Conservation (phyloP, 306 rosid genomes). For the Oxytropis ochrocephala region DNA sequence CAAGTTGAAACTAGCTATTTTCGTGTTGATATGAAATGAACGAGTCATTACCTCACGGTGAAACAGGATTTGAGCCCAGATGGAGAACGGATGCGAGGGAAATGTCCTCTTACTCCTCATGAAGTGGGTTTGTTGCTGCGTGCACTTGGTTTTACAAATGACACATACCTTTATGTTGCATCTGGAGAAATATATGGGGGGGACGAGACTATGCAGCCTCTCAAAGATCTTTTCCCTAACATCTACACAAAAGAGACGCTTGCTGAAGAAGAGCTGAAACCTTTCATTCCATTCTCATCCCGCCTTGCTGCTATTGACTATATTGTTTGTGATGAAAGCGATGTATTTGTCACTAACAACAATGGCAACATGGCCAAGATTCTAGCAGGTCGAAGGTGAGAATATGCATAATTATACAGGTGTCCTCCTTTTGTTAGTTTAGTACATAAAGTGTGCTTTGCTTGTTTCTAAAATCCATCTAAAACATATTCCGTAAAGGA, state of each 20-base stretch:
- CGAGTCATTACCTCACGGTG: constrained; percentile 4
- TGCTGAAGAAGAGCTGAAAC: constrained; percentile 73
- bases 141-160: constrained; percentile 86
- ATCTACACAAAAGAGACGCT: constrained; percentile 92
- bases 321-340: constrained; percentile 88
- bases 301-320: constrained; percentile 97
- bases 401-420: background rate
- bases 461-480: background rate
- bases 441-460: background rate
- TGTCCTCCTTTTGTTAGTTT: constrained; percentile 13
- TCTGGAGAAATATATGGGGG: constrained; percentile 98
- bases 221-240: constrained; percentile 86
- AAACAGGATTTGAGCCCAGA: constrained; percentile 77
- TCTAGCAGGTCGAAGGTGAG: constrained; percentile 93
- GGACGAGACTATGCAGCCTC: constrained; percentile 87
- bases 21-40: constrained; percentile 8
- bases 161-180: constrained; percentile 86
- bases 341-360: constrained; percentile 91
- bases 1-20: background rate
- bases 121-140: constrained; percentile 95
- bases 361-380: constrained; percentile 99
- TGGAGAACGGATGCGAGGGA: constrained; percentile 89
- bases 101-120: constrained; percentile 92
- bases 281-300: constrained; percentile 86
- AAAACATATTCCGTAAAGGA: background rate